phyloP scores from a whole-genome alignment of 495 filamentous ascomycete species.

The Penicillium canariense region DNA sequence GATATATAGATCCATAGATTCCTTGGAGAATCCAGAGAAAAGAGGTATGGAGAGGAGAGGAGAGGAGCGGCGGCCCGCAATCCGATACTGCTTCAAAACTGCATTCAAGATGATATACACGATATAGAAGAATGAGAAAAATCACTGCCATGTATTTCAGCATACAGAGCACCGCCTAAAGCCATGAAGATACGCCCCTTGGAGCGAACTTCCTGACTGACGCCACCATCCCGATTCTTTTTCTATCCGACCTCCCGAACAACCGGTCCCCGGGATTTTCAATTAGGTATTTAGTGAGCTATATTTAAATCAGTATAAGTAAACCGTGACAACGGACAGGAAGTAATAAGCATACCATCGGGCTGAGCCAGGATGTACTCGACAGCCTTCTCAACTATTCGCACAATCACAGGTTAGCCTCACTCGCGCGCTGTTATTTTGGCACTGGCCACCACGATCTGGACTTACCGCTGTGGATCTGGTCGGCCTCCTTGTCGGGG shows the following conservation, averaged over 20 bases:
- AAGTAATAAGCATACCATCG: constrained; percentile 55
- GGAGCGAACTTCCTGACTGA: constrained; percentile 23
- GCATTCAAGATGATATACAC: constrained; percentile 51
- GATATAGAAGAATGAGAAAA: constrained; percentile 40
- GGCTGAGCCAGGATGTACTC: constrained; percentile 94
- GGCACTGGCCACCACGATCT: background rate
- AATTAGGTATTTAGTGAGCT: constrained; percentile 48
- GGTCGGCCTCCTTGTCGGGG: constrained; percentile 97
- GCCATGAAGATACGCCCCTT: constrained; percentile 22
- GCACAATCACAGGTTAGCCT: constrained; percentile 15
- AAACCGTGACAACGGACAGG: background rate
- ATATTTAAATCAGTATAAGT: constrained; percentile 16
- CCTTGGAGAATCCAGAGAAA: no score
- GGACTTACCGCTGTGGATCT: constrained; percentile 91
- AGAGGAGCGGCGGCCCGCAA: constrained; percentile 6
- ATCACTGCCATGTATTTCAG: constrained; percentile 42
- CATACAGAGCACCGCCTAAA: constrained; percentile 36
- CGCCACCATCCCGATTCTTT: constrained; percentile 37
- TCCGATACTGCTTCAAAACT: constrained; percentile 29
- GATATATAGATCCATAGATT: no score
- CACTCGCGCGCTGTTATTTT: background rate
- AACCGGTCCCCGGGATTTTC: constrained; percentile 23
- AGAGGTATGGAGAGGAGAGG: no score
- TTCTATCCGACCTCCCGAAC: constrained; percentile 39
- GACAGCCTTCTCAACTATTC: constrained; percentile 87